Base-by-base conservation (phyloP, 164 flowering plant species). In the Tetracentron sinense region DNA sequence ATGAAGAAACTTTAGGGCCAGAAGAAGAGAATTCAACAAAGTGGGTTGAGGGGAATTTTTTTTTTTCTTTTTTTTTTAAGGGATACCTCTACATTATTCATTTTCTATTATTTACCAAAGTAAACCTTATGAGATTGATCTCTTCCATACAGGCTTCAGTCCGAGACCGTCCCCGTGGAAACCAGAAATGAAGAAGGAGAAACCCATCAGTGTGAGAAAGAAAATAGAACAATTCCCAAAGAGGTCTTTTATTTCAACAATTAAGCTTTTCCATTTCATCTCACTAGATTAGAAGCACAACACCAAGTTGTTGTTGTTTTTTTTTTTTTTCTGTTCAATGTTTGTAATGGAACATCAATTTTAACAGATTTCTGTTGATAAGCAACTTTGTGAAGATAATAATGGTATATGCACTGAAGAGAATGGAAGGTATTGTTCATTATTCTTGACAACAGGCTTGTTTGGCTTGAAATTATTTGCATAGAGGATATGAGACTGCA, bases 401-500 rank as follows among this genome's bases (percentile, higher is more conserved):
- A 42, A 52, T 14, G 48, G n/a, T 10, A 60, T 26, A 21, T 44
- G 51, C 33, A 33, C 58, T 44, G 60, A 66, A 69, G 63, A 42
- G 55, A 64, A 50, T 56, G 63, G 27, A 72, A 77, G 84, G 84
- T 83, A n/a, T 56, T 71, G 75, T 55, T 54, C 19, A n/a, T n/a
- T 51, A 12, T 52, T 27, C 21, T 55, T 25, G 14, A 51, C 50
- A 28, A 29, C n/a, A 11, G 44, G 44, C 14, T n/a, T 38, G 14
- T 38, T 55, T 26, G n/a, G 28, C 16, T 23, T 30, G 8, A 42
- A 54, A 51, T 29, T 58, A 25, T 23, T 17, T 22, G n/a, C n/a
- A 12, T 23, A 23, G 19, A 25, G 53, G 22, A 21, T 7, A 27
- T 35, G 42, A 64, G 5, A 20, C 21, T 7, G 16, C 42, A n/a